Conservation (phyloP, 2,329 filamentous ascomycete species). For the Ramularia collo-cygni region DNA sequence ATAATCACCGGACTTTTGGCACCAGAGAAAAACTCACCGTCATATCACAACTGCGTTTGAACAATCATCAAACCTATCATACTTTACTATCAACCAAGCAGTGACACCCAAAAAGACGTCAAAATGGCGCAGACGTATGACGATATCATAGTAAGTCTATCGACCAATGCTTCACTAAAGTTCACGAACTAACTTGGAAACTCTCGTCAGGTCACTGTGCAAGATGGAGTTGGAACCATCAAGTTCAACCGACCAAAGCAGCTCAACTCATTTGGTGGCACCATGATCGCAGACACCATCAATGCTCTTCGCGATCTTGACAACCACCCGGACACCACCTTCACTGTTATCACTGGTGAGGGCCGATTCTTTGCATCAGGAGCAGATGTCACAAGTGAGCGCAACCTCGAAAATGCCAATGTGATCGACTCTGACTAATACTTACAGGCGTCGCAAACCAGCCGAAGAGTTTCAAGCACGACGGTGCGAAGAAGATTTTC, state of each 20-base stretch:
- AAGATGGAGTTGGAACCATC: constrained; percentile 23
- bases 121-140: constrained; percentile 10
- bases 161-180: no score
- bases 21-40: no score
- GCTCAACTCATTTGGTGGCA: constrained; percentile 23
- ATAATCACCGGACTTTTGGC: no score
- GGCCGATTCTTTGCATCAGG: constrained; percentile 24
- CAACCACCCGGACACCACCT: constrained; percentile 21
- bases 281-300: constrained; percentile 21
- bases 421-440: not conserved
- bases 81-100: no score
- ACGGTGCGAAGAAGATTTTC: constrained; percentile 23
- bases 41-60: no score
- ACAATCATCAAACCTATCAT: no score
- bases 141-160: constrained; percentile 18
- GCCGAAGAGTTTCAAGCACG: constrained; percentile 18
- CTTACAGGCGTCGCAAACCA: constrained; percentile 11
- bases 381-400: constrained; percentile 21
- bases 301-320: constrained; percentile 22
- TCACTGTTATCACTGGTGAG: constrained; percentile 25
- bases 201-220: constrained; percentile 6
- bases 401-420: not conserved
- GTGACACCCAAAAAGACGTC: no score
- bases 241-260: constrained; percentile 26
- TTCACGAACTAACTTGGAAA: no score